These are phyloP conservation scores for Waltergamsia citrina DNA, from an alignment of 2,329 filamentous ascomycete genomes.

Conservation along the genomic window DNA sequence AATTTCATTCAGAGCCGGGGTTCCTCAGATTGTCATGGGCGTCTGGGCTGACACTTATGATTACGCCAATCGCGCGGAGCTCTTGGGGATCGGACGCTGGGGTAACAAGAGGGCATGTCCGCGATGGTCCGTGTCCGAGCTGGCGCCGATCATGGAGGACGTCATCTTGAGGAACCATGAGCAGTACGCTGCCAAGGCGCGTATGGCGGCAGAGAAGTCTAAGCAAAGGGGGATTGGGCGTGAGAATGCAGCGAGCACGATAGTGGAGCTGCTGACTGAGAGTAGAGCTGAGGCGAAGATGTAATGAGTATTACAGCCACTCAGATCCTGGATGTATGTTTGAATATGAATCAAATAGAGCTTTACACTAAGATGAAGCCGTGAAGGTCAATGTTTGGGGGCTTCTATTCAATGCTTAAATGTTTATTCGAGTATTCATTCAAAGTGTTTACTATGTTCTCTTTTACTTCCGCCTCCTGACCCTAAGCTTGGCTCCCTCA, in stretches of 20 bases:
- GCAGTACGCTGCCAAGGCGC: background rate
- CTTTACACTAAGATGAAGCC: too few relatives aligned
- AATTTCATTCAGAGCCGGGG: constrained; percentile 21
- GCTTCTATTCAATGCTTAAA: too few relatives aligned
- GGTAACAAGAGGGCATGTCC: constrained; percentile 9
- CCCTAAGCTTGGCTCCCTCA: background rate
- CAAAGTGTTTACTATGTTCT: too few relatives aligned
- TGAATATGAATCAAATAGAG: too few relatives aligned
- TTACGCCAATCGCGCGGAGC: constrained; percentile 31
- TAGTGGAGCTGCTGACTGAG: too few relatives aligned
- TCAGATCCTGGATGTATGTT: too few relatives aligned
- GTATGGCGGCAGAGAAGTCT: background rate
- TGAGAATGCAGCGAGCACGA: background rate
- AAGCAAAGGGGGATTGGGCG: background rate
- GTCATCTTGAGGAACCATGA: background rate
- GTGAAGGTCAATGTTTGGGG: too few relatives aligned
- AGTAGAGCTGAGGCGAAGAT: too few relatives aligned
- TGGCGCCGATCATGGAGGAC: background rate
- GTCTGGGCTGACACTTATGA: constrained; percentile 37
- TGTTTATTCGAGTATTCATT: too few relatives aligned
- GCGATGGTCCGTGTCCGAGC: background rate
- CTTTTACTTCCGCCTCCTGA: constrained; percentile 1
- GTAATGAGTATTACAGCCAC: too few relatives aligned
- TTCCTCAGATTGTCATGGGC: constrained; percentile 34
- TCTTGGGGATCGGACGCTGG: constrained; percentile 28